Evolutionary conservation across 2,329 filamentous ascomycete genomes (phyloP), one percentile per base, ranked within the genome.

Genomic region (Scytalidium lignicola): DNA sequence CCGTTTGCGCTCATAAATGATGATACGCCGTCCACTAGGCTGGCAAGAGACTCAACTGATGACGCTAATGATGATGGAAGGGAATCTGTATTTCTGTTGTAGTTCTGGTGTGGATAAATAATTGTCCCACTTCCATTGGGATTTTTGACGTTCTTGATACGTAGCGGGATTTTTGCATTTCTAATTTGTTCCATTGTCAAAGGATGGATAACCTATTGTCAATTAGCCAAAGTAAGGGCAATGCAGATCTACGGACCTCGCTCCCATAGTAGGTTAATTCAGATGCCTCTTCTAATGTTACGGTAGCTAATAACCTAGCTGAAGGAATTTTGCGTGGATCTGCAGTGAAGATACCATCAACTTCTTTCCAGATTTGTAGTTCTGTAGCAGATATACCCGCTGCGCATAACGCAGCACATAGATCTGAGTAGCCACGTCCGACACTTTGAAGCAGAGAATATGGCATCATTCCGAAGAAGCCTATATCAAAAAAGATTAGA

Each of bases 351-450:
- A 86, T 86, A 42, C 83, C 83, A 59, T 87, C 83, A 15, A 88
- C 83, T 63, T 88, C 84, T 67, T 87, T 87, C 83, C 84, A 86
- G 52, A 88, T 81, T 62, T 88, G 83, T 28, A 88, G 70, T 59
- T 88, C 84, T 44, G 72, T 67, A 2, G 84, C 84, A 49, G 71
- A 65, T 17, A 82, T 70, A 2, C 82, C 83, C n/a, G 86, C 80
- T 2, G 84, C 82, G 45, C 82, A 78, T 44, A 88, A 70, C 2
- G 84, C 83, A 39, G 84, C 84, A 59, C 83, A 87, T 21, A 88
- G 74, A 65, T 88, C 84, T 10, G 83, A 86, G 62, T 88, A 88
- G 4, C 84, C 84, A 57, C 84, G 76, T 29, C 84, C 84, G 47
- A 87, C 78, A 49, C 80, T 76, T 51, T 79, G 75, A 40, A 88